Evolutionary conservation across 1,284 basidiomycete species (phyloP).

Genomic region (Rhodotorula mucilaginosa): DNA sequence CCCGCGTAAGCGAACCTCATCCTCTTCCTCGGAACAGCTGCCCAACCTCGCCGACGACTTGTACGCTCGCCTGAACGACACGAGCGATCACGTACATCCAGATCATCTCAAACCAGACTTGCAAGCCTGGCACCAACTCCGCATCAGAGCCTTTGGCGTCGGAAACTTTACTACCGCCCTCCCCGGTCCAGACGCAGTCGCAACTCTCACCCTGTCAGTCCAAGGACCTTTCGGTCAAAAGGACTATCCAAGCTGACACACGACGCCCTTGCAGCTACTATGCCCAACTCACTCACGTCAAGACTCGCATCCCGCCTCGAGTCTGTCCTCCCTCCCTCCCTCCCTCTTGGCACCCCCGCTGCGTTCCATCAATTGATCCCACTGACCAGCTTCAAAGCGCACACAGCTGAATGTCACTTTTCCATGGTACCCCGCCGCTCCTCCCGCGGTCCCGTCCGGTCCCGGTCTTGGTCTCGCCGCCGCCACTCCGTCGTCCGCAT

Average conservation of each 20-base stretch:
- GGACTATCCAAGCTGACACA: background rate
- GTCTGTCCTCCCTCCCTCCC: constrained; percentile 53
- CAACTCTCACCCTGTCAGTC: constrained; percentile 1
- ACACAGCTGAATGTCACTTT: constrained; percentile 72
- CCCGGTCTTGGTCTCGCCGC: background rate
- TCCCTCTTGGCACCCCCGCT: too few relatives aligned
- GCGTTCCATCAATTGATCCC: background rate
- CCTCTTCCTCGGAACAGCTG: background rate
- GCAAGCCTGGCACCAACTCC: background rate
- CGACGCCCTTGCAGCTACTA: constrained; percentile 22
- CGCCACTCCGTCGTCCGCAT: constrained; percentile 10
- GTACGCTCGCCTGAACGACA: background rate
- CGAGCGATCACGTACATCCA: constrained; percentile 6
- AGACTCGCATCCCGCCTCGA: constrained; percentile 73
- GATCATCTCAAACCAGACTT: background rate
- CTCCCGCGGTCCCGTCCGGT: constrained; percentile 52
- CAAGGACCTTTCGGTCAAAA: accelerated
- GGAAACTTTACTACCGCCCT: background rate
- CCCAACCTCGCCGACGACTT: background rate
- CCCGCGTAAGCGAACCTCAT: too few relatives aligned
- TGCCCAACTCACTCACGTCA: constrained; percentile 64
- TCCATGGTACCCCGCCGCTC: constrained; percentile 64
- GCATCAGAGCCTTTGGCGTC: background rate
- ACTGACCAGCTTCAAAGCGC: background rate
- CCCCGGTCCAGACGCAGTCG: background rate